Evolutionary conservation across 352 stramenopile species (phyloP).

Genomic region (Globisporangium cederbergense): DNA sequence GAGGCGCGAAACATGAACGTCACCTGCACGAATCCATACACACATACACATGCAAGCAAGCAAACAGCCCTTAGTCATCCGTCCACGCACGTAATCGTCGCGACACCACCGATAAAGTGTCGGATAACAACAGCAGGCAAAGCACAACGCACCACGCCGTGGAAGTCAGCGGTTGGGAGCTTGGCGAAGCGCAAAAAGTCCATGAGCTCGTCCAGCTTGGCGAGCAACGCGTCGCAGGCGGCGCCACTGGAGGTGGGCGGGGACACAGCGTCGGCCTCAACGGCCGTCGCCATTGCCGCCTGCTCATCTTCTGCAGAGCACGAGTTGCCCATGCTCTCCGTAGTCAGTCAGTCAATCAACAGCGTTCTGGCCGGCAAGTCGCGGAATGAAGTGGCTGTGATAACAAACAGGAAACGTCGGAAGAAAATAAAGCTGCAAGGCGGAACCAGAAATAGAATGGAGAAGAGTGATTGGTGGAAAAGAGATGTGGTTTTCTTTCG

Average conservation of each 20-base stretch:
- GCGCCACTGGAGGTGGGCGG: not conserved
- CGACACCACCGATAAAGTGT: not conserved
- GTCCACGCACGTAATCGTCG: not conserved
- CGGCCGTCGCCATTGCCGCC: not conserved
- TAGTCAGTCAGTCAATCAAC: not conserved
- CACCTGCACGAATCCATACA: slow-evolving; percentile 32
- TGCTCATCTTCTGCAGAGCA: slow-evolving; percentile 5
- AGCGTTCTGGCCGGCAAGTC: not conserved
- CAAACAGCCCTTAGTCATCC: not conserved
- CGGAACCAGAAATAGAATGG: not conserved
- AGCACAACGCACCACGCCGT: slow-evolving; percentile 43
- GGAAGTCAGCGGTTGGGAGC: slow-evolving; percentile 41
- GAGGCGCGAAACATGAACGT: slow-evolving; percentile 77
- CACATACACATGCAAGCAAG: not conserved
- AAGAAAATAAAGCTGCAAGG: not conserved
- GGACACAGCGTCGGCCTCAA: not conserved
- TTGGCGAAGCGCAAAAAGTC: slow-evolving; percentile 73
- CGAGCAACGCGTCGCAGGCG: slow-evolving; percentile 63
- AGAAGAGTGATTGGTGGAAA: slow-evolving; percentile 1
- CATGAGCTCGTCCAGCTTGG: slow-evolving; percentile 85
- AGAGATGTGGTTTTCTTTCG: not conserved
- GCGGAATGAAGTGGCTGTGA: slow-evolving; percentile 5
- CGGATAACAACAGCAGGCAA: slow-evolving; percentile 10
- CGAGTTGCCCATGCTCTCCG: slow-evolving; percentile 7
- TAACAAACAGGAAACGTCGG: not conserved